Evolutionary conservation across 306 rosid genomes (phyloP), one percentile per base, ranked within the genome.

Genomic region (Biancaea sappan): DNA sequence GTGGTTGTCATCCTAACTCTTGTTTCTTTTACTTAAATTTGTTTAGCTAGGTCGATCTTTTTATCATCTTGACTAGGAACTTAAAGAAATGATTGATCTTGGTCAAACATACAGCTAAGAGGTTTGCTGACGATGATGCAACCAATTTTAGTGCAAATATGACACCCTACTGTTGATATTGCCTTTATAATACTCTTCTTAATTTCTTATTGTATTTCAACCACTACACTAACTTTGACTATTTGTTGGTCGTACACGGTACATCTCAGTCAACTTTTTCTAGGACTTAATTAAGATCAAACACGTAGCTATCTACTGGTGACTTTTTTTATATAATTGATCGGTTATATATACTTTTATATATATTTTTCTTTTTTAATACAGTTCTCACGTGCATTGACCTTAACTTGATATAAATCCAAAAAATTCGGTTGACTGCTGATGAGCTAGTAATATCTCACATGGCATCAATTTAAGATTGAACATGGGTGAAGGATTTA

Each of bases 81-180:
- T 61, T 15, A 74, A 47, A 74, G 72, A 58, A 75, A 70, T 56
- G 37, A 32, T 59, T 67, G 22, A 48, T n/a, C 47, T 31, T 51
- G 41, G 75, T 76, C 81, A 65, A 64, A 38, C 37, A 71, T 56
- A 32, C 70, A 43, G 24, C 68, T 47, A 71, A 47, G 38, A 71
- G 54, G 28, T 22, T 75, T n/a, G 28, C 7, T 26, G 28, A 26
- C 28, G 19, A 26, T 56, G 19, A 14, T 14, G 37, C 34, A 56
- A 26, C 62, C 37, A 6, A 13, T 56, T 24, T 25, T 12, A 54
- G 5, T 54, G 37, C 4, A 6, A 14, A 56, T 14, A 26, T 26
- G 62, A 26, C 26, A 14, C 25, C 34, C 34, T 34, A 54, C 37
- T 2, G 6, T 4, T n/a, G n/a, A n/a, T n/a, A n/a, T n/a, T n/a